These are phyloP conservation scores for Citeromyces hawaiiensis DNA, from an alignment of 1,139 yeast genomes.

Conservation along the genomic window DNA sequence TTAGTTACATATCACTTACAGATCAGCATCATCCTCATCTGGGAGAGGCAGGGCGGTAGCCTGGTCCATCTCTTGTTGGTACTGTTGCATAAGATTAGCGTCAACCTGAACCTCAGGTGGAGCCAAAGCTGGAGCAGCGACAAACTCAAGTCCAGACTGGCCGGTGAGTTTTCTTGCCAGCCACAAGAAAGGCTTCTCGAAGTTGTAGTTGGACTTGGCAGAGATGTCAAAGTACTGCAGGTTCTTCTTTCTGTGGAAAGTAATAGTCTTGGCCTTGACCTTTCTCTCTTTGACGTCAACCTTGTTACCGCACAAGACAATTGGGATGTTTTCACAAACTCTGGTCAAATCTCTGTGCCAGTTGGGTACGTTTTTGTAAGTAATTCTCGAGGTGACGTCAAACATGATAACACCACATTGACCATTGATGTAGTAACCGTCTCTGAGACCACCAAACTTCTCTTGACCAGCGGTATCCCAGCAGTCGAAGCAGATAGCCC, in stretches of 20 bases:
- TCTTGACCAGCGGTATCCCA: constrained; percentile 99
- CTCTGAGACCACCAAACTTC: constrained; percentile 99
- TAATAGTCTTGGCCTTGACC: constrained; percentile 98
- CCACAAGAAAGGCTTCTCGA: constrained; percentile 99
- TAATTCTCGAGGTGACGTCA: constrained; percentile 98
- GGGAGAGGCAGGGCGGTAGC: constrained; percentile 99
- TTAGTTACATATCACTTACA: constrained; percentile 28
- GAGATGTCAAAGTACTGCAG: constrained; percentile 98
- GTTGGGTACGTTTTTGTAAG: constrained; percentile 99
- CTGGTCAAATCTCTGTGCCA: constrained; percentile 99
- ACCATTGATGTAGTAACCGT: constrained; percentile 98
- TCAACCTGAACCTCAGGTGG: constrained; percentile 99
- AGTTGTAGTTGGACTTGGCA: constrained; percentile 98
- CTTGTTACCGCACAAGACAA: constrained; percentile 98
- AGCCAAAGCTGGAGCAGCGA: constrained; percentile 98
- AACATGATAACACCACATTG: constrained; percentile 99
- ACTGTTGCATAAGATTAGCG: constrained; percentile 90
- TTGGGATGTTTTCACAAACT: constrained; percentile 99
- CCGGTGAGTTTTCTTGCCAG: constrained; percentile 98
- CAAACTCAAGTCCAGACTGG: constrained; percentile 95
- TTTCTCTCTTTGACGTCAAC: constrained; percentile 99
- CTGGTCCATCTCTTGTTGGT: constrained; percentile 98
- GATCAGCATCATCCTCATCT: constrained; percentile 99
- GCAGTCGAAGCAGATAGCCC: constrained; percentile 97
- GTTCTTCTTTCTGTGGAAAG: constrained; percentile 99